Evolutionary conservation across 2,329 filamentous ascomycete species (phyloP).

Genomic region (Neocucurbitaria cava): DNA sequence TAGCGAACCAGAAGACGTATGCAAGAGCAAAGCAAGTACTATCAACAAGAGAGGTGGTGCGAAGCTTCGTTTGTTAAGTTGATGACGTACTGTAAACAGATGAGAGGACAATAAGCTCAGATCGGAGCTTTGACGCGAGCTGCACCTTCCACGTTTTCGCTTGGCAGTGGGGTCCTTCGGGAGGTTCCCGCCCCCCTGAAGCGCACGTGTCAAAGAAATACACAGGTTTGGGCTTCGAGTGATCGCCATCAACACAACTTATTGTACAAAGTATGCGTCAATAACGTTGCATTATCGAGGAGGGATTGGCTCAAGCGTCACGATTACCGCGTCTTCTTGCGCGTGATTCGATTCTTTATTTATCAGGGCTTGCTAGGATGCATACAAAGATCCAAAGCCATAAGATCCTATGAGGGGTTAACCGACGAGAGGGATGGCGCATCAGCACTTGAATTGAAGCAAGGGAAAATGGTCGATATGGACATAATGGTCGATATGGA

Average conservation of each 20-base stretch:
- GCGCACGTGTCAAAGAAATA: constrained; percentile 1
- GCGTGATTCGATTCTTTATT: not conserved
- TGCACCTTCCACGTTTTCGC: constrained; percentile 2
- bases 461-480: constrained; percentile 3
- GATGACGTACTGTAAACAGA: constrained; percentile 25
- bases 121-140: constrained; percentile 13
- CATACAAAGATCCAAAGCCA: not conserved
- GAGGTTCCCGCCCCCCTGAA: constrained; percentile 8
- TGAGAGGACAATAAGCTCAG: not conserved
- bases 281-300: too few species aligned
- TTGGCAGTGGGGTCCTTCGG: constrained; percentile 15
- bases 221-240: not conserved
- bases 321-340: too few species aligned
- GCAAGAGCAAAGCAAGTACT: not conserved
- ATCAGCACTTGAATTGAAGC: constrained; percentile 2
- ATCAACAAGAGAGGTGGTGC: constrained; percentile 4
- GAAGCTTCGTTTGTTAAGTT: not conserved
- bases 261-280: too few species aligned
- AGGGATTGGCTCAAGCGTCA: too few species aligned
- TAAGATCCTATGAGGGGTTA: constrained; percentile 6
- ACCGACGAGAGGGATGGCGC: constrained; percentile 3
- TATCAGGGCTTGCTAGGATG: not conserved
- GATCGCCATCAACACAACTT: not conserved
- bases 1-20: not conserved
- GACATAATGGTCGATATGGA: constrained; percentile 4